Evolutionary conservation across 768 basidiomycete genomes (phyloP).

Genomic region (Pisolithus sp.): DNA sequence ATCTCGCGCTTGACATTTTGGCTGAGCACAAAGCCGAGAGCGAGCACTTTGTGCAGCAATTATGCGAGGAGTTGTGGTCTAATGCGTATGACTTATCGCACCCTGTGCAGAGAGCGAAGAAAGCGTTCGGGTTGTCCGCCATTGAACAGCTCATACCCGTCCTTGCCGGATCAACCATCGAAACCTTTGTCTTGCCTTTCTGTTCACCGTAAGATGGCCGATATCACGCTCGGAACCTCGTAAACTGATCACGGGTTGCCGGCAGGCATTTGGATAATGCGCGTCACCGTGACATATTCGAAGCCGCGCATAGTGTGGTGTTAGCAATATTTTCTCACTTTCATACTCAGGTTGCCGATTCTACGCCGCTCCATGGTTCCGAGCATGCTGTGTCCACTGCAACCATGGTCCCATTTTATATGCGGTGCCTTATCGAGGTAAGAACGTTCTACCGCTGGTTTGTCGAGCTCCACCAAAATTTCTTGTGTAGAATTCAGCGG

Average conservation of each 20-base stretch:
- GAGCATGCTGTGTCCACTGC: slow-evolving; percentile 36
- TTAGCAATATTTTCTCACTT: slow-evolving; percentile 65
- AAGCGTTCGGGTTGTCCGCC: slow-evolving; percentile 63
- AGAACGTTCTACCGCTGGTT: neutral
- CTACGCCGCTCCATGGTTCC: slow-evolving; percentile 4
- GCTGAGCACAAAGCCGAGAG: slow-evolving; percentile 33
- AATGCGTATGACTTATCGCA: slow-evolving; percentile 18
- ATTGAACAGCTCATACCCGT: slow-evolving; percentile 73
- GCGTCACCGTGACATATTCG: slow-evolving; percentile 67
- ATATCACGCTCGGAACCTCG: neutral
- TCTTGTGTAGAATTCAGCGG: slow-evolving; percentile 49
- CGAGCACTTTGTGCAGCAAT: slow-evolving; percentile 32
- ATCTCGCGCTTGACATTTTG: slow-evolving; percentile 71
- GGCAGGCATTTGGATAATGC: slow-evolving; percentile 55
- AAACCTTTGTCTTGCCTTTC: slow-evolving; percentile 49
- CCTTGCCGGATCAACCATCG: slow-evolving; percentile 47
- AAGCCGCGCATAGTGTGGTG: slow-evolving; percentile 81
- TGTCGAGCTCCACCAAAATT: neutral
- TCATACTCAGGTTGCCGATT: slow-evolving; percentile 24
- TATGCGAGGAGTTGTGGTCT: slow-evolving; percentile 28
- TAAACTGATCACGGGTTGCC: neutral
- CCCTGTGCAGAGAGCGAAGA: slow-evolving; percentile 29
- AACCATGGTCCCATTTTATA: slow-evolving; percentile 69
- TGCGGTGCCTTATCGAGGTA: slow-evolving; percentile 64
- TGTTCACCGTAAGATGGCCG: slow-evolving; percentile 54